phyloP scores from a whole-genome alignment of 495 filamentous ascomycete species.

The Trichoderma erinaceum region DNA sequence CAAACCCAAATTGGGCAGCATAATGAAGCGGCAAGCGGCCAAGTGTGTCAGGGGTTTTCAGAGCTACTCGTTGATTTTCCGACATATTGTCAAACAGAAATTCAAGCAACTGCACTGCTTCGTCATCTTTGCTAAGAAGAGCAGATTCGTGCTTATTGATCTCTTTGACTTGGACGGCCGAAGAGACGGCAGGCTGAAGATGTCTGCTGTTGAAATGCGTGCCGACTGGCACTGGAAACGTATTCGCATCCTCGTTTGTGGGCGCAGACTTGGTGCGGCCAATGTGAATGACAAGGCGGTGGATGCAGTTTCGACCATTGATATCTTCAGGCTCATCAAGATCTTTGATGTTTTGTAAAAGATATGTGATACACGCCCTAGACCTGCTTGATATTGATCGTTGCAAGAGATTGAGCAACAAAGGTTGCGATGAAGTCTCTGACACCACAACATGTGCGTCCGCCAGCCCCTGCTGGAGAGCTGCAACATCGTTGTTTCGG shows the following conservation, averaged over 20 bases:
- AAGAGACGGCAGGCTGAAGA: constrained; percentile 62
- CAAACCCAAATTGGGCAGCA: constrained; percentile 89
- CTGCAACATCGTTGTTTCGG: constrained; percentile 61
- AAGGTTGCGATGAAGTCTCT: constrained; percentile 49
- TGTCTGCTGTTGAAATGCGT: constrained; percentile 57
- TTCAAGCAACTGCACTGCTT: constrained; percentile 65
- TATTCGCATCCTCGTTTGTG: constrained; percentile 41
- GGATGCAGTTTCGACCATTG: constrained; percentile 87
- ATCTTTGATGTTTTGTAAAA: constrained; percentile 59
- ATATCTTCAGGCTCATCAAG: constrained; percentile 87
- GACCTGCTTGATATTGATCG: constrained; percentile 70
- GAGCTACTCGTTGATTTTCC: constrained; percentile 60
- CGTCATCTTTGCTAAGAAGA: constrained; percentile 61
- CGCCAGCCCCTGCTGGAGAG: constrained; percentile 52
- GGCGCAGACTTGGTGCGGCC: constrained; percentile 66
- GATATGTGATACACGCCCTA: constrained; percentile 57
- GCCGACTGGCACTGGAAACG: constrained; percentile 41
- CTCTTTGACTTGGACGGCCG: constrained; percentile 43
- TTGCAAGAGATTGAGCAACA: constrained; percentile 76
- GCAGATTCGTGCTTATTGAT: constrained; percentile 44
- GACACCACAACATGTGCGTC: constrained; percentile 36
- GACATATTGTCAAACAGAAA: constrained; percentile 66
- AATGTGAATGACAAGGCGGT: constrained; percentile 84
- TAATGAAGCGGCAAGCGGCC: constrained; percentile 91
- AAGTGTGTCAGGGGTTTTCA: constrained; percentile 66